Percentiles rank a stretch among this genome's conserved stretches.
These are phyloP conservation scores for Tetrahymena elliotti DNA, from an alignment of 73 alveolate species.

Conservation along the genomic window DNA sequence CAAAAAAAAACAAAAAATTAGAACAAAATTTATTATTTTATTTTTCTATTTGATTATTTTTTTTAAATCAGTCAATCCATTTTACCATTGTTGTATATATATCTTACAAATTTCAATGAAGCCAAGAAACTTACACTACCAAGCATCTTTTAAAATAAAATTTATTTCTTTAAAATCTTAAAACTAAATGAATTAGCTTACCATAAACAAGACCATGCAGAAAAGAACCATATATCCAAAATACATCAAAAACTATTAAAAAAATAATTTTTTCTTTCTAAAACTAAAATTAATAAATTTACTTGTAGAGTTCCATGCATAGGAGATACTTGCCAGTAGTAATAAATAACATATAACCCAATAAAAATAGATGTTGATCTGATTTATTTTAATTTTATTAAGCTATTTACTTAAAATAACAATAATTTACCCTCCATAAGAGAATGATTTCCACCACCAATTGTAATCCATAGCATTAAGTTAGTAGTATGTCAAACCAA, in stretches of 20 bases:
- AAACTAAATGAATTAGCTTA: background rate
- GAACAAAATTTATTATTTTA: too few relatives aligned
- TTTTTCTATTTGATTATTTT: too few relatives aligned
- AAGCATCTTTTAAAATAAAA: background rate
- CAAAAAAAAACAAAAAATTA: too few relatives aligned
- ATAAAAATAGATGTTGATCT: background rate
- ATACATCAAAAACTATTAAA: background rate
- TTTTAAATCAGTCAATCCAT: background rate
- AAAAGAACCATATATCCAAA: background rate
- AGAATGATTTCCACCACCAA: slow-evolving; percentile 36
- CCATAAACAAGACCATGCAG: background rate
- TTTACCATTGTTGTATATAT: background rate
- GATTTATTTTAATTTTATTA: background rate
- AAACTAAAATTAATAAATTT: background rate
- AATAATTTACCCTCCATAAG: slow-evolving; percentile 21
- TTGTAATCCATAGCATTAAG: slow-evolving; percentile 24
- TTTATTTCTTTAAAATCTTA: background rate
- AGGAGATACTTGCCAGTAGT: background rate
- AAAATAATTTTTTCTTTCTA: too few relatives aligned
- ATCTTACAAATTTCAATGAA: background rate
- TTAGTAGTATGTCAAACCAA: slow-evolving; percentile 8
- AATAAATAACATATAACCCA: background rate
- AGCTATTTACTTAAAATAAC: background rate
- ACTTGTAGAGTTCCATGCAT: background rate
- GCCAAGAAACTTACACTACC: background rate